These are phyloP conservation scores for Rhizopus sp. DNA, from an alignment of 371 early-diverging fungal genomes.

Conservation along the genomic window DNA sequence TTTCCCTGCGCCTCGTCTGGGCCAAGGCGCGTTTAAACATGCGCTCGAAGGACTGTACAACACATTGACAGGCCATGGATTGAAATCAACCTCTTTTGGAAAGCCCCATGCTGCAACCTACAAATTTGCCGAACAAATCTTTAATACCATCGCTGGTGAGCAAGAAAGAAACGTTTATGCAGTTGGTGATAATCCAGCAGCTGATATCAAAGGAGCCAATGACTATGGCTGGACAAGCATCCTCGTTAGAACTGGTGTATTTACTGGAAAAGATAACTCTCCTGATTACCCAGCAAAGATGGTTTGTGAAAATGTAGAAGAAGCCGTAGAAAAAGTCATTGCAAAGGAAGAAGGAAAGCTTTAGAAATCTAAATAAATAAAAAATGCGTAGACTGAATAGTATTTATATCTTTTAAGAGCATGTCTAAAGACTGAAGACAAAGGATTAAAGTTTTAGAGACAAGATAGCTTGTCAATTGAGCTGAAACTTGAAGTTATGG, in stretches of 20 bases:
- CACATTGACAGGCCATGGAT: slow-evolving; percentile 35
- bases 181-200: slow-evolving; percentile 77
- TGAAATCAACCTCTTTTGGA: slow-evolving; percentile 78
- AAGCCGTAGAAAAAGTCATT: slow-evolving; percentile 69
- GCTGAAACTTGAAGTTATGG: too few relatives aligned
- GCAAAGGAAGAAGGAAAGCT: slow-evolving; percentile 27
- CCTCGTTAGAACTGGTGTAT: slow-evolving; percentile 85
- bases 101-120: slow-evolving; percentile 82
- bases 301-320: slow-evolving; percentile 73
- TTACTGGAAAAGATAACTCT: slow-evolving; percentile 56
- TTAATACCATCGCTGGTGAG: slow-evolving; percentile 32
- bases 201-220: slow-evolving; percentile 84
- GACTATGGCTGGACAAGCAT: slow-evolving; percentile 79
- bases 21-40: slow-evolving; percentile 79
- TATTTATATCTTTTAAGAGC: too few relatives aligned
- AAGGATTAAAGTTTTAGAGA: too few relatives aligned
- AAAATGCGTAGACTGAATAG: too few relatives aligned
- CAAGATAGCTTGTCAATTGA: too few relatives aligned
- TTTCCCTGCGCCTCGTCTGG: slow-evolving; percentile 74
- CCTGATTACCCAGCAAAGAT: slow-evolving; percentile 59
- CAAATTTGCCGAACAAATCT: slow-evolving; percentile 63
- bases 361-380: too few relatives aligned
- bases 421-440: too few relatives aligned
- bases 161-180: slow-evolving; percentile 54
- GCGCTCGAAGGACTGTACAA: slow-evolving; percentile 62